Base-by-base conservation (phyloP, 2,329 filamentous ascomycete species). In the Pseudocercospora pini-densiflorae region DNA sequence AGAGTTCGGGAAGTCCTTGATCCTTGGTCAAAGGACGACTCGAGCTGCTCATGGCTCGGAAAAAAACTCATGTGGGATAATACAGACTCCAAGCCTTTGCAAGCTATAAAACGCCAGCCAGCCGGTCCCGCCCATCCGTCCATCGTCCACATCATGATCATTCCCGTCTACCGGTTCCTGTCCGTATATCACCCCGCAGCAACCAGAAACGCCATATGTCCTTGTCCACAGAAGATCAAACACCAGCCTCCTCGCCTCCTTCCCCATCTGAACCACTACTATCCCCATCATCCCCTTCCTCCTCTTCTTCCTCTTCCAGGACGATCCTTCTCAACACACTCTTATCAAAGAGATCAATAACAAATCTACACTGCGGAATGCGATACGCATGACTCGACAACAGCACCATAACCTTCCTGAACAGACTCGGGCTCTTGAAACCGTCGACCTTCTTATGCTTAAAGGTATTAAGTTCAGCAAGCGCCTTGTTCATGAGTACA, bases 321-420 rank as follows among this genome's bases (percentile, higher is more conserved):
- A 99, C 91, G 67, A 97, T 92, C 70, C 88, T 88, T 69, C 93
- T 86, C 80, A 98, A 85, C 51, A 98, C 92, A 66, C 88, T 90
- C 80, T 94, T 95, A 75, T 98, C 94, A 74, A 99, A 99, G 23
- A 99, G 81, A 76, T 98, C 95, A 66, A 98, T 89, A 40, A 97
- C 91, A 80, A 97, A 94, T 54, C 94, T 90, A 68, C 94, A 90
- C 29, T 96, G 91, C 1, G 90, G 90, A 1, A 99, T 85, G 23
- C 93, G 88, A 79, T 95, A 98, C 76, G 96, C 93, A 74, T 97
- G 94, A 71, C 88, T 89, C 78, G 97, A 93, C 66, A 99, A 85
- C 58, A 98, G 85, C 8, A 88, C 87, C 83, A 99, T 89, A 55
- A 95, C 89, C 75, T 93, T 92, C 71, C 90, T 89, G 82, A 98